These are phyloP conservation scores for Speleostelium caveatum DNA, from an alignment of 78 protist species.

Conservation along the genomic window DNA sequence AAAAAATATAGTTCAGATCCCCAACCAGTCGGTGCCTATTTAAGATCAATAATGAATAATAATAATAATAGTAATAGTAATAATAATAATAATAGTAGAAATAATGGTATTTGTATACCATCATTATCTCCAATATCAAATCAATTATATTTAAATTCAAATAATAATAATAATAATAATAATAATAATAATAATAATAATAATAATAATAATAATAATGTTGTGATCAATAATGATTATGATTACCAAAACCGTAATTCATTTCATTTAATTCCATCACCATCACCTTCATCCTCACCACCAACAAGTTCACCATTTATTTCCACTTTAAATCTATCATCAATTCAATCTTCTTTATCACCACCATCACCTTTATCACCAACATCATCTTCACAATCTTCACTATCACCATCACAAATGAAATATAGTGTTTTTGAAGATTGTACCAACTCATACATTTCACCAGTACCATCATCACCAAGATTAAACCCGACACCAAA, in stretches of 20 bases:
- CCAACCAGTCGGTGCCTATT: no score
- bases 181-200: conserved; percentile 16
- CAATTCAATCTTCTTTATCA: background rate
- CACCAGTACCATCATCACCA: background rate
- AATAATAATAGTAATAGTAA: no score
- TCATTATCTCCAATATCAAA: no score
- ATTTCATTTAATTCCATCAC: no score
- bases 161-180: conserved; percentile 1
- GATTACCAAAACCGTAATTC: background rate
- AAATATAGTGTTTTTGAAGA: background rate
- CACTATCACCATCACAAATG: background rate
- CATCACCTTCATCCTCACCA: no score
- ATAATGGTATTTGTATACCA: no score
- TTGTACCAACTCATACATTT: background rate
- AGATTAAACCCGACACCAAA: background rate
- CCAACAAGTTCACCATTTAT: background rate
- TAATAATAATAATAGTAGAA: no score
- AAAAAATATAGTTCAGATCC: no score
- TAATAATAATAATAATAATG: background rate
- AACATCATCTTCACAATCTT: background rate
- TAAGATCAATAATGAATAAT: no score
- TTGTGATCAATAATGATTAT: background rate
- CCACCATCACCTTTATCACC: background rate
- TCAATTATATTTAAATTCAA: no score
- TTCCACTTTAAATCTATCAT: background rate